A percentile compares a stretch with the other conserved stretches of the same genome.
Evolutionary conservation across 805 yeast species (phyloP).

Genomic region (Starmerella scarabaei): DNA sequence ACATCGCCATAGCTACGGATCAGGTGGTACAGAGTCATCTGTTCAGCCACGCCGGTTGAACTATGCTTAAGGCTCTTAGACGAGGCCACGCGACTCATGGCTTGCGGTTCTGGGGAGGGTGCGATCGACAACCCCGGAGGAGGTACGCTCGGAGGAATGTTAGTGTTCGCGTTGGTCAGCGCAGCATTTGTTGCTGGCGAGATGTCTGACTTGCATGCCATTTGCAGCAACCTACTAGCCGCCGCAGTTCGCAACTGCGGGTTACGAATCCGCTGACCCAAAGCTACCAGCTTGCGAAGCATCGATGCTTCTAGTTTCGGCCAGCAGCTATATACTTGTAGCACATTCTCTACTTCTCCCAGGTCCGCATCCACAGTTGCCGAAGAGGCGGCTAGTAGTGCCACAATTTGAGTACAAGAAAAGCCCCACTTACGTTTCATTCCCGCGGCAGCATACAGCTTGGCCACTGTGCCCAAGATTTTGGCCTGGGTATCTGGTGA

Average conservation of each 20-base stretch:
- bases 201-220: conserved; percentile 4
- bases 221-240: conserved; percentile 13
- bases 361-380: conserved; percentile 15
- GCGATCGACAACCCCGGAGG: background rate
- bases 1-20: conserved; percentile 19
- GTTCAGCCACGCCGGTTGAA: conserved; percentile 9
- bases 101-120: background rate
- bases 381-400: conserved; percentile 12
- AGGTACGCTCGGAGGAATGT: background rate
- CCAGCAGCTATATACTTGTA: conserved; percentile 15
- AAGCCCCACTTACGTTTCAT: conserved; percentile 57
- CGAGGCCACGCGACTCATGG: background rate
- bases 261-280: conserved; percentile 17
- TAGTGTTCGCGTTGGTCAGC: background rate
- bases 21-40: conserved; percentile 17
- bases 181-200: background rate
- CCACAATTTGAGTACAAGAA: conserved; percentile 51
- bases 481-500: conserved; percentile 42
- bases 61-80: background rate
- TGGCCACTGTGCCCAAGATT: conserved; percentile 53
- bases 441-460: conserved; percentile 48
- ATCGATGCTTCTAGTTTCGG: conserved; percentile 16
- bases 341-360: conserved; percentile 13
- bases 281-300: conserved; percentile 17
- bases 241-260: conserved; percentile 16